Conservation (phyloP, 2,329 filamentous ascomycete species). For the Tetracladium maxilliforme region DNA sequence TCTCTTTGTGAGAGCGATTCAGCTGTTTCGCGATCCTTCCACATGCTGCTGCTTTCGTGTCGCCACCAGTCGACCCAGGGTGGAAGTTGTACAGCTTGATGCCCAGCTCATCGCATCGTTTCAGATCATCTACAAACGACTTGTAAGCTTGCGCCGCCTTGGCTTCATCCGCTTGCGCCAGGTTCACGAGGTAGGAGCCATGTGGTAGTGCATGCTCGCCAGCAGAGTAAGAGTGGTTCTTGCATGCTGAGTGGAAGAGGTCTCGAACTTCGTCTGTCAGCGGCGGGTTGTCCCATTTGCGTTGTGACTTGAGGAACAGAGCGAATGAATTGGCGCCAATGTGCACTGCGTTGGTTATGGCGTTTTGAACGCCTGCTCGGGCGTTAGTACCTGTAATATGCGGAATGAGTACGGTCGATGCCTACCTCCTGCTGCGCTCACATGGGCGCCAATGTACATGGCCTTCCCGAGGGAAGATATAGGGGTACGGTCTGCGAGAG, state of each 20-base stretch:
- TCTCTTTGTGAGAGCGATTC: conserved; percentile 68
- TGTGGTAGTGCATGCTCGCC: conserved; percentile 71
- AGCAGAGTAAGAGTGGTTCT: conserved; percentile 56
- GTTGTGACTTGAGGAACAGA: conserved; percentile 88
- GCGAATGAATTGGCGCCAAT: conserved; percentile 91
- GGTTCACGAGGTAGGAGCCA: conserved; percentile 91
- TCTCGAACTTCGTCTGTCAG: conserved; percentile 52
- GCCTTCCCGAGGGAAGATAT: conserved; percentile 45
- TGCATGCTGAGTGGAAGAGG: conserved; percentile 55
- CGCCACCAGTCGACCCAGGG: conserved; percentile 67
- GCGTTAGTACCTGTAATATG: conserved; percentile 1
- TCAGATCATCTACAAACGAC: conserved; percentile 76
- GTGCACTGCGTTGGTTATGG: conserved; percentile 60
- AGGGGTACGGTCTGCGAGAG: conserved; percentile 54
- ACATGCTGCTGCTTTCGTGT: conserved; percentile 54
- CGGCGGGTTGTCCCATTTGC: conserved; percentile 81
- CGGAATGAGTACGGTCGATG: conserved; percentile 2
- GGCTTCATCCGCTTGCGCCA: conserved; percentile 66
- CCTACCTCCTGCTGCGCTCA: conserved; percentile 74
- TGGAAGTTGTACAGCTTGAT: conserved; percentile 98
- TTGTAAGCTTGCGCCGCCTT: conserved; percentile 79
- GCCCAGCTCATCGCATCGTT: conserved; percentile 70
- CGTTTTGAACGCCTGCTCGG: conserved; percentile 67
- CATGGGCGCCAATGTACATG: conserved; percentile 85
- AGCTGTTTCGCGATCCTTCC: conserved; percentile 67